phyloP scores from a whole-genome alignment of 768 basidiomycete genomes.

The Austroboletus eburneus region DNA sequence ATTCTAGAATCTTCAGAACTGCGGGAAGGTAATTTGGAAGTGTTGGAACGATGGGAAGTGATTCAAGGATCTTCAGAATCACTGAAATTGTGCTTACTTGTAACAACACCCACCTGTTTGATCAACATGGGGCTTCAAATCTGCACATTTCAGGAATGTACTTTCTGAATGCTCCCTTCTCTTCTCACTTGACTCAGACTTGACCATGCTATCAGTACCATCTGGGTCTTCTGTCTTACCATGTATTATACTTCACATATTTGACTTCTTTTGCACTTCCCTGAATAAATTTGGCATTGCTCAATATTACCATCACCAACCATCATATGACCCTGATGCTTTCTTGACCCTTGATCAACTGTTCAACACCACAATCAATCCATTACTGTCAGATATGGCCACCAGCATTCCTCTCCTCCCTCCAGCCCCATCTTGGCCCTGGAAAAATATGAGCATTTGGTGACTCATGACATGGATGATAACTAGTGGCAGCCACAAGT shows the following conservation, averaged over 20 bases:
- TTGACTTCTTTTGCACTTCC: background rate
- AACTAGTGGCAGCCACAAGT: background rate
- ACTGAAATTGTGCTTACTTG: too few species aligned
- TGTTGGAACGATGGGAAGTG: too few species aligned
- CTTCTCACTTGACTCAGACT: background rate
- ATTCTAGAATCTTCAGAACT: too few species aligned
- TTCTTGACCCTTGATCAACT: background rate
- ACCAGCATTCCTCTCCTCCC: background rate
- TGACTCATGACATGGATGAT: background rate
- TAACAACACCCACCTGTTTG: too few species aligned
- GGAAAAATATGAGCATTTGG: conserved; percentile 8
- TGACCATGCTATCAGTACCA: too few species aligned
- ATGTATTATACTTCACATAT: background rate
- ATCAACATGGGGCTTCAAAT: background rate
- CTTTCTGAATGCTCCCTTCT: background rate
- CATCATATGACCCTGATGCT: background rate
- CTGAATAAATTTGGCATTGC: background rate
- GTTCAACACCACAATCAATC: background rate
- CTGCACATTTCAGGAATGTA: background rate
- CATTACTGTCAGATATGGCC: too few species aligned
- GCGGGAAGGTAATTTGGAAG: too few species aligned
- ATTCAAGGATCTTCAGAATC: too few species aligned
- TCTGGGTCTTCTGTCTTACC: background rate
- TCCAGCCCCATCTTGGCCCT: conserved; percentile 7
- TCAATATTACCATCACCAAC: background rate